Base-by-base conservation (phyloP, 345 rosid genomes). In the Tarenaya hassleriana region DNA sequence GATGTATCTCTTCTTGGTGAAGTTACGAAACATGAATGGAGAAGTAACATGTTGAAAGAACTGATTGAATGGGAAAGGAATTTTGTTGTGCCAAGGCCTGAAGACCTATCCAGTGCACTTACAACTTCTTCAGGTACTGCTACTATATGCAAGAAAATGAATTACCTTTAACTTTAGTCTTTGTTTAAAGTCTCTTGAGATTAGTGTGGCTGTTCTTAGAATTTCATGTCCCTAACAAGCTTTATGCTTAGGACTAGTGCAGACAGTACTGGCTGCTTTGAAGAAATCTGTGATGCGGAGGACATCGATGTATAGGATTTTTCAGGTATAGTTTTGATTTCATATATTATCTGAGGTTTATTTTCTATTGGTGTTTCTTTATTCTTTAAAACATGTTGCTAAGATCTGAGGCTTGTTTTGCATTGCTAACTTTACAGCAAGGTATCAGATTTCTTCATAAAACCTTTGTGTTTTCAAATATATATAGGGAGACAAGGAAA, bases 1-100 rank as follows among this genome's bases (percentile, higher is more conserved):
- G 51, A 67, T 66, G 71, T 71, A 34, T 27, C 24, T 27, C 38
- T 76, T 34, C 14, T 17, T 61, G 84, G 90, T 64, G 77, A 72
- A 61, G 64, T 88, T 32, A 68, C 44, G 20, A 83, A 75, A 41
- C 94, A 88, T 46, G 80, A 77, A 32, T 83, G 95, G 95, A 63
- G 70, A 45, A 75, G 61, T 69, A 41, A 52, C 40, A 46, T 56
- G 55, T 70, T 84, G 41, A 59, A 66, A 40, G 84, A 83, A 51
- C 69, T 88, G 67, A 81, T 83, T 52, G 66, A 71, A 41, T 92
- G 95, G 96, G 77, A 83, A 60, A 83, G 96, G 65, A 62, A 15
- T 45, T 68, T 27, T 41, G 73, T 84, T 33, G 71, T 66, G 56
- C 98, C 94, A 11, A 65, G 66, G 54, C 61, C 75, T 32, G 75